Percentiles rank a stretch among this genome's conserved stretches.
These are phyloP conservation scores for Cephaloascus fragrans DNA, from an alignment of 805 yeast species.

Conservation along the genomic window DNA sequence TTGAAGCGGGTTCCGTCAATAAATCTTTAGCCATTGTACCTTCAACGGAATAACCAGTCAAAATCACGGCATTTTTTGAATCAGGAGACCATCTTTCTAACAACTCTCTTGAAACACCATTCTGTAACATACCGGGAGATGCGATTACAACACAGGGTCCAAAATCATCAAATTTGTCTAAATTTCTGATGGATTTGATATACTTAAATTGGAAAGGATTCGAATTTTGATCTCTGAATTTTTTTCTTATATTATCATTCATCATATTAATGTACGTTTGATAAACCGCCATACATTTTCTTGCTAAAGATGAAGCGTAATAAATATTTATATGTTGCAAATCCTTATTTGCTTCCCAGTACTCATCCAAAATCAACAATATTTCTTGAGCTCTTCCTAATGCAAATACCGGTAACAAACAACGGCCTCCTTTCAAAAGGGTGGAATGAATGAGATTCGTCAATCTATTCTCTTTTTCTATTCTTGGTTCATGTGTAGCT, in stretches of 20 bases:
- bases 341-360: conserved; percentile 82
- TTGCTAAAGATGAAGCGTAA: conserved; percentile 88
- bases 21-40: conserved; percentile 95
- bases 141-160: conserved; percentile 97
- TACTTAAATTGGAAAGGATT: conserved; percentile 90
- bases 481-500: conserved; percentile 88
- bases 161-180: conserved; percentile 82
- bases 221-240: conserved; percentile 64
- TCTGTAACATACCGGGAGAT: conserved; percentile 97
- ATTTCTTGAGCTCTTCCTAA: conserved; percentile 95
- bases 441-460: conserved; percentile 81
- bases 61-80: conserved; percentile 72
- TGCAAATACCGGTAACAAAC: conserved; percentile 89
- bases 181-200: conserved; percentile 66
- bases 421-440: conserved; percentile 80
- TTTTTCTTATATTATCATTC: conserved; percentile 81
- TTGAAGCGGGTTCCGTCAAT: conserved; percentile 82
- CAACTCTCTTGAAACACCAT: conserved; percentile 85
- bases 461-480: conserved; percentile 73
- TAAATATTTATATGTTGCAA: conserved; percentile 75
- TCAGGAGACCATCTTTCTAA: conserved; percentile 98
- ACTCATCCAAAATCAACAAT: conserved; percentile 82
- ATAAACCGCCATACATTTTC: conserved; percentile 94
- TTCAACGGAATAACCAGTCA: conserved; percentile 97
- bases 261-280: conserved; percentile 95